phyloP scores from a whole-genome alignment of 176 grass and related monocot genomes.

The Thalia dealbata region DNA sequence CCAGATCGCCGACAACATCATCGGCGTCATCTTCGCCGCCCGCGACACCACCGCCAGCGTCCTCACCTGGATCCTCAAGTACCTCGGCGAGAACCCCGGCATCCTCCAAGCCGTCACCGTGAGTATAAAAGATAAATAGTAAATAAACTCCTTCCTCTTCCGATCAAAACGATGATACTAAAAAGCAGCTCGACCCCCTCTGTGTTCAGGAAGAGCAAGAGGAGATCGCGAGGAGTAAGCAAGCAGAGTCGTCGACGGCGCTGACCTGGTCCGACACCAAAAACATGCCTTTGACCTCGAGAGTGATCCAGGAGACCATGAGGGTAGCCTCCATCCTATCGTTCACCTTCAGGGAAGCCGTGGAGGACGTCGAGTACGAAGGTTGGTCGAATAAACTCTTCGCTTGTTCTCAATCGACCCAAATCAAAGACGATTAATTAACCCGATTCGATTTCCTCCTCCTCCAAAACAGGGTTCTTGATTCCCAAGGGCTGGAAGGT shows the following conservation, averaged over 20 bases:
- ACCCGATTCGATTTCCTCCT: background rate
- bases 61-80: constrained; percentile 98
- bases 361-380: constrained; percentile 94
- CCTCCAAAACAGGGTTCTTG: constrained; percentile 55
- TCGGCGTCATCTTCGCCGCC: constrained; percentile 90
- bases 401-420: background rate
- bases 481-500: constrained; percentile 99
- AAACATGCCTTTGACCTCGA: constrained; percentile 62
- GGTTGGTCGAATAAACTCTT: constrained; percentile 23
- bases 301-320: constrained; percentile 97
- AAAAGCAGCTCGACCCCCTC: no score
- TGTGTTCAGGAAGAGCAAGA: constrained; percentile 63
- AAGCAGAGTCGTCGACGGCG: background rate
- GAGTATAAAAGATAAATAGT: no score
- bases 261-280: constrained; percentile 70
- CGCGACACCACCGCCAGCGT: constrained; percentile 95
- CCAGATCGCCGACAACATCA: constrained; percentile 89
- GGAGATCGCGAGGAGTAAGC: constrained; percentile 52
- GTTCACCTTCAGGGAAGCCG: constrained; percentile 96
- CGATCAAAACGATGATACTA: no score
- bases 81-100: constrained; percentile 69
- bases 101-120: constrained; percentile 73
- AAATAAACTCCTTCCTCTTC: no score
- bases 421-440: background rate
- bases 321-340: constrained; percentile 93